Evolutionary conservation across 2,329 filamentous ascomycete species (phyloP), one percentile per base, ranked within the genome.

Genomic region (Coniochaeta sp.): DNA sequence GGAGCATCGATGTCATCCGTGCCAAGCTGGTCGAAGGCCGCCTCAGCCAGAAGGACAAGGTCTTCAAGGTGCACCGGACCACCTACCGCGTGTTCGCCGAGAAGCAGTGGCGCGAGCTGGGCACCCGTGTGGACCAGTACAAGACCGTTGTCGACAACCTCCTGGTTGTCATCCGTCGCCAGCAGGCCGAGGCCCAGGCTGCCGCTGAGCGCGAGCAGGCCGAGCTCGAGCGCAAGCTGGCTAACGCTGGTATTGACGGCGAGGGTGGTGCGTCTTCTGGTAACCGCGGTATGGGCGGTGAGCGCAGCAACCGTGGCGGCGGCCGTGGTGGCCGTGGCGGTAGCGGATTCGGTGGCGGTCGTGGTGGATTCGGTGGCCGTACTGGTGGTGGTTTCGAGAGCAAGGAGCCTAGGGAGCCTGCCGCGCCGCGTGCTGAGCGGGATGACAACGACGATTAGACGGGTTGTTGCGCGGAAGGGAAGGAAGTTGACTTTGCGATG

Each of bases 1-100:
- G 94, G 94, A 90, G 95, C 60, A 99, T 99, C 64, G 94, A 99
- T 69, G 91, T 95, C 60, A 96, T 99, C 72, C 89, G 94, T 60
- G 90, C 91, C 47, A 91, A 91, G 30, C 83, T 99, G 32, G 89
- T 99, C 50, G 94, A 99, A 76, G 94, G 94, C 67, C 95, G 95
- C 74, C 83, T 99, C 60, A 94, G 88, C 53, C 94, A 99, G 75
- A 81, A 92, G 67, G 91, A 90, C 68, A 83, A 89, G 67, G 88
- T 92, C 57, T 97, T 99, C 79, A 79, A 96, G 51, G 90, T 99
- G 56, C 94, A 99, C 78, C 85, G 94, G 67, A 90, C 90, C 63
- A 96, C 91, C 55, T 96, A 97, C 80, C 86, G 94, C 56, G 91
- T 96, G 51, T 99, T 99, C 65, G 90, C 90, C 61, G 90, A 96